Percentiles rank a stretch among this genome's conserved stretches.
Conservation (phyloP, 768 basidiomycete genomes). For the Psilocybe cubensis region DNA sequence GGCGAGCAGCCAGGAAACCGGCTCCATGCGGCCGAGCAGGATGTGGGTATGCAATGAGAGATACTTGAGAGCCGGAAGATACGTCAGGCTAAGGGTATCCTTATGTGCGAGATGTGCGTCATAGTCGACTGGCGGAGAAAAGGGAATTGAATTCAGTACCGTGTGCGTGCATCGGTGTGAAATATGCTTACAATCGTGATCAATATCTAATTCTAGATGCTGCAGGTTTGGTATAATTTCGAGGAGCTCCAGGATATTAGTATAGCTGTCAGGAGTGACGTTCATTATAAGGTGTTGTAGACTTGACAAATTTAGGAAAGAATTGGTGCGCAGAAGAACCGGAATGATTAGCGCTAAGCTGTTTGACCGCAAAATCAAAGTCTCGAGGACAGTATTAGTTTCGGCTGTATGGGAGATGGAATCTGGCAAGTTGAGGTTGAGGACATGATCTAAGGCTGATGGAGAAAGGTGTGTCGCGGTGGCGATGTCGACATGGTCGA, state of each 20-base stretch:
- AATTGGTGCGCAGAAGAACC: slow-evolving; percentile 20
- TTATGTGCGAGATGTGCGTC: slow-evolving; percentile 18
- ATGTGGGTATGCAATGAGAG: slow-evolving; percentile 23
- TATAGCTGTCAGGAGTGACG: slow-evolving; percentile 21
- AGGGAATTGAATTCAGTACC: not conserved
- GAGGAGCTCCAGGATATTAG: slow-evolving; percentile 18
- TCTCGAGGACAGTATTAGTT: slow-evolving; percentile 15
- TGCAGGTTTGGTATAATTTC: slow-evolving; percentile 16
- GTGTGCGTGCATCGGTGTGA: slow-evolving; percentile 1
- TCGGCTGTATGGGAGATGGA: slow-evolving; percentile 1
- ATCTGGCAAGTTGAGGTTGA: slow-evolving; percentile 9
- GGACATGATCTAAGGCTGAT: slow-evolving; percentile 20
- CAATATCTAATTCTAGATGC: slow-evolving; percentile 24
- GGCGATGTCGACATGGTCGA: slow-evolving; percentile 23
- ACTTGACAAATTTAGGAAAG: slow-evolving; percentile 17
- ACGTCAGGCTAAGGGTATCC: slow-evolving; percentile 21
- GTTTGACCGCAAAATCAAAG: slow-evolving; percentile 19
- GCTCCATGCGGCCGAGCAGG: slow-evolving; percentile 27
- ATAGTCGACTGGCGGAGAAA: slow-evolving; percentile 17
- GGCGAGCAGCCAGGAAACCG: slow-evolving; percentile 26
- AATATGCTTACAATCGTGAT: slow-evolving; percentile 20
- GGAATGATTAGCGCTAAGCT: slow-evolving; percentile 21
- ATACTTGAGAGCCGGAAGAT: slow-evolving; percentile 16
- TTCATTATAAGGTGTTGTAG: slow-evolving; percentile 18
- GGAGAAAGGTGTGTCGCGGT: slow-evolving; percentile 15